Evolutionary conservation across 1,284 basidiomycete genomes (phyloP).

Genomic region (Melampsora occidentalis): DNA sequence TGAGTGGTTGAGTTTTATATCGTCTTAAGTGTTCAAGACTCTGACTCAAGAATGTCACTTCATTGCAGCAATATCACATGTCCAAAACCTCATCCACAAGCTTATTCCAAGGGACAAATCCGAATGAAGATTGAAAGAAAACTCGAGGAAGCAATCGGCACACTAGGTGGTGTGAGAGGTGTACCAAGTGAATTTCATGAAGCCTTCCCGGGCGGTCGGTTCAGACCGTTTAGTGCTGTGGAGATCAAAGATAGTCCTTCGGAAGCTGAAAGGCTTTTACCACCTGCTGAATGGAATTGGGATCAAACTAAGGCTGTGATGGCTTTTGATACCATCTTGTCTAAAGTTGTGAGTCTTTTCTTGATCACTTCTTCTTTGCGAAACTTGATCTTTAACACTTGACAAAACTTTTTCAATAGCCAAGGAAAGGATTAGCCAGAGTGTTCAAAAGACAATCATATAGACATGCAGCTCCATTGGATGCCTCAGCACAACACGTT

Average conservation of each 20-base stretch:
- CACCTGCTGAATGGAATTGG: constrained; percentile 44
- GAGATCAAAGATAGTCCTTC: constrained; percentile 34
- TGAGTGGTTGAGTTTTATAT: constrained; percentile 58
- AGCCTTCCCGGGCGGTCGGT: constrained; percentile 78
- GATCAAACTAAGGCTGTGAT: constrained; percentile 22
- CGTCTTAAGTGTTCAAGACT: neutral
- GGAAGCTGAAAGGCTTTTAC: constrained; percentile 36
- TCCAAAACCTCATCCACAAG: constrained; percentile 70
- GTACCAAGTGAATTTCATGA: constrained; percentile 76
- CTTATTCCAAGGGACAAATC: constrained; percentile 75
- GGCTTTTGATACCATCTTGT: constrained; percentile 32
- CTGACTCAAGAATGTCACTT: neutral
- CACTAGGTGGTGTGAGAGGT: constrained; percentile 20
- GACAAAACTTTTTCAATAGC: neutral
- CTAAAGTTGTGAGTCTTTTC: constrained; percentile 13
- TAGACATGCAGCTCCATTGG: constrained; percentile 45
- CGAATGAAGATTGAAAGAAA: constrained; percentile 78
- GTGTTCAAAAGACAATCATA: constrained; percentile 23
- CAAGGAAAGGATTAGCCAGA: constrained; percentile 25
- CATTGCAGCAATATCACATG: constrained; percentile 58
- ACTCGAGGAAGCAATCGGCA: constrained; percentile 72
- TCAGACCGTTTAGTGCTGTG: constrained; percentile 54
- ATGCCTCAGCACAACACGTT: constrained; percentile 45
- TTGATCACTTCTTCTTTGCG: neutral
- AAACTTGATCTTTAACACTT: too few species aligned